Percentiles rank a stretch among this genome's conserved stretches.
Evolutionary conservation across 2,329 filamentous ascomycete genomes (phyloP).

Genomic region (Botrytis sinoallii): DNA sequence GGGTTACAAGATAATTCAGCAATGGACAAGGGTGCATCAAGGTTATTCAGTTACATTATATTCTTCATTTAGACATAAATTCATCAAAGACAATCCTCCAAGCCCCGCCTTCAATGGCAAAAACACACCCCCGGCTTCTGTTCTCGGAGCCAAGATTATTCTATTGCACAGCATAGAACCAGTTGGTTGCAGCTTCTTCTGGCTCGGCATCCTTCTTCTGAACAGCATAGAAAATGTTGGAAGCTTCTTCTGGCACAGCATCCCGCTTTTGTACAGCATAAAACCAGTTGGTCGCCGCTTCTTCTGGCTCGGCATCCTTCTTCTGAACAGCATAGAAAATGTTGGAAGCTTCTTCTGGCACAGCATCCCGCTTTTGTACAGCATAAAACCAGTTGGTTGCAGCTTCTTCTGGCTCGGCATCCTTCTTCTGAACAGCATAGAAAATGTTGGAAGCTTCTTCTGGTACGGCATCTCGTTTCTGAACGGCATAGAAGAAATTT

Average conservation of each 20-base stretch:
- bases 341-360: not conserved
- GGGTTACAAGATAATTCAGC: too few relatives aligned
- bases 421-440: not conserved
- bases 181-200: not conserved
- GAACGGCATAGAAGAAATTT: not conserved
- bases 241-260: not conserved
- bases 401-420: not conserved
- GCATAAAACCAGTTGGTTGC: not conserved
- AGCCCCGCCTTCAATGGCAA: not conserved
- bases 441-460: not conserved
- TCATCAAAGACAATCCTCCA: not conserved
- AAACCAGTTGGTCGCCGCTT: not conserved
- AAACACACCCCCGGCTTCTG: not conserved
- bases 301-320: not conserved
- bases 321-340: not conserved
- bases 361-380: not conserved
- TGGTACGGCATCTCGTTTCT: not conserved
- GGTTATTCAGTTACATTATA: not conserved
- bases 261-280: not conserved
- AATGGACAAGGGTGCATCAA: not conserved
- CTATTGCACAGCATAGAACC: not conserved
- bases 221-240: not conserved
- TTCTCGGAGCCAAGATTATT: not conserved
- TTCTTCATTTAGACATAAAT: not conserved
- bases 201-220: not conserved